Conservation (phyloP, 306 rosid species). For the Lupinus albus region DNA sequence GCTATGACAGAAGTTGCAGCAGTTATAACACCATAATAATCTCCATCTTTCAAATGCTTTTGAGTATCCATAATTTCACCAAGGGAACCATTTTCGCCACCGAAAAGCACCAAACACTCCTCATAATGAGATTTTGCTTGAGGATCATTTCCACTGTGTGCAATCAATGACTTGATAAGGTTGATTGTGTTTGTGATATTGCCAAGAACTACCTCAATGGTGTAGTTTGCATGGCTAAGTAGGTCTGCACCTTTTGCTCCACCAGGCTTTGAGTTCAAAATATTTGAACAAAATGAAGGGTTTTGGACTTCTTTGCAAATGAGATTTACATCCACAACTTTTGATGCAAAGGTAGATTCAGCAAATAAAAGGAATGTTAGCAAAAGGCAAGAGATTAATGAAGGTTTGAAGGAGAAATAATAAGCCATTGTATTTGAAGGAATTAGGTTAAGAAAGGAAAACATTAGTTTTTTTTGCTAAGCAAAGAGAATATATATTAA, state of each 20-base stretch:
- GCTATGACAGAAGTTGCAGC: neutral
- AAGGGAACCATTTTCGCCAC: neutral
- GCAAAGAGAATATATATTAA: no score
- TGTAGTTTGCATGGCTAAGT: neutral
- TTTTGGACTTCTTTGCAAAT: neutral
- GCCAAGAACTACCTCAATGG: neutral
- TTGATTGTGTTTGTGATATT: neutral
- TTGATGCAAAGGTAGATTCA: neutral
- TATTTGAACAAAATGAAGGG: neutral
- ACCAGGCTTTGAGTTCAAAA: conserved; percentile 3
- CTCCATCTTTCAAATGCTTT: neutral
- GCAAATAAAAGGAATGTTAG: neutral
- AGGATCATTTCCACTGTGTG: neutral
- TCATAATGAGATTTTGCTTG: neutral
- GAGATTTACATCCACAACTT: neutral
- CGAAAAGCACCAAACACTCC: neutral
- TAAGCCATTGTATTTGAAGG: no score
- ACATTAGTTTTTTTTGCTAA: no score
- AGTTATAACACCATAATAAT: neutral
- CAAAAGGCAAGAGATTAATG: neutral
- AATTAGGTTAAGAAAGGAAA: no score
- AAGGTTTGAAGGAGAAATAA: neutral
- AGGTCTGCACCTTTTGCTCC: neutral
- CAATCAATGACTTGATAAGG: neutral
- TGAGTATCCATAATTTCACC: neutral